Evolutionary conservation across 768 basidiomycete genomes (phyloP), one percentile per base, ranked within the genome.

Genomic region (Arthromyces matolae): DNA sequence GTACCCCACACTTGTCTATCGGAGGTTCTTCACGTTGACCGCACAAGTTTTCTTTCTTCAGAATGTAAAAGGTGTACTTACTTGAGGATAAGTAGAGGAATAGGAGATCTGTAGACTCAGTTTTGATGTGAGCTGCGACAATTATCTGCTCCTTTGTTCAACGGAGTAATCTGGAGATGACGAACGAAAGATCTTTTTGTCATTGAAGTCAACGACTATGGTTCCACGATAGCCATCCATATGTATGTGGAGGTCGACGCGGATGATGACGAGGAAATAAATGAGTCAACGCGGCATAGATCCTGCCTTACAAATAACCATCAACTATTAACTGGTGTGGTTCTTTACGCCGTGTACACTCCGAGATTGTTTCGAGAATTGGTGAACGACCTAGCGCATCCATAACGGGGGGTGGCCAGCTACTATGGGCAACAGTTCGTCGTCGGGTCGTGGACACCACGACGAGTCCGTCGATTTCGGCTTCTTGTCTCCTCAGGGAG

Each of bases 381-480:
- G 37, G 38, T 42, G 43, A 37, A 41, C 42, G 42, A 47, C 46
- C 41, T 28, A 24, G 24, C 28, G 10, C 28, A 47, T 45, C 43
- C 49, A 18, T 37, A 24, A 43, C 28, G 25, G 48, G 25, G n/a
- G 49, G 25, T 37, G 42, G 39, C 39, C 38, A 43, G 36, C 42
- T 42, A 38, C 45, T 54, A 93, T 93, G 90, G 90, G 90, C 59
- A 93, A 93, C 70, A 79, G 81, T 49, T 89, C 86, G 23, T 84
- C 88, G 31, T 83, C 86, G 23, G 79, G 81, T 50, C 81, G 85
- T 39, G 71, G 74, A 39, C 84, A 84, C 55, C 84, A 89, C 55
- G 91, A 92, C 52, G 87, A 91, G 52, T 76, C 82, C 22, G 87
- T 91, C 64, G 92, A 94, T 72, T 87, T 81, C 58, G 92, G 92